Conservation (phyloP, 176 grass and related monocot genomes). For the Eleusine coracana region DNA sequence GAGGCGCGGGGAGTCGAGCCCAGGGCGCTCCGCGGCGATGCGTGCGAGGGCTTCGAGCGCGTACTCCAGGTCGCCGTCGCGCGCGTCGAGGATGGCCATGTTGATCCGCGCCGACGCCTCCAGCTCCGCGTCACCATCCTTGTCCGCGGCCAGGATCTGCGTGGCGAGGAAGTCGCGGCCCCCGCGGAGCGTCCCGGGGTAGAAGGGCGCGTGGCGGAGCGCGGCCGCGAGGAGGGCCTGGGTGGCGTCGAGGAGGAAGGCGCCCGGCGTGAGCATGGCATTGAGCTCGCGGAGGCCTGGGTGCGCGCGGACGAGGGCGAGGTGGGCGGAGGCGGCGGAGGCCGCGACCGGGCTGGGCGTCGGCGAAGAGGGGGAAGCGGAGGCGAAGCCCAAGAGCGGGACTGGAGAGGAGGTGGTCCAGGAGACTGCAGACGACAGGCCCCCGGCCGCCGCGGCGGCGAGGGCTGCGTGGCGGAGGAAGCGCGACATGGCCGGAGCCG, state of each 20-base stretch:
- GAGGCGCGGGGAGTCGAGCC: not conserved
- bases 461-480: conserved; percentile 30
- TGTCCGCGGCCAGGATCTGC: not conserved
- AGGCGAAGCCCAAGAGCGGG: not conserved
- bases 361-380: not conserved
- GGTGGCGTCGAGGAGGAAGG: conserved; percentile 41
- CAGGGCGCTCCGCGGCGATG: not conserved
- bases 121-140: not conserved
- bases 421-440: not conserved
- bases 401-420: not conserved
- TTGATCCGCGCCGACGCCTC: not conserved
- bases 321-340: not conserved
- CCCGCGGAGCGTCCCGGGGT: not conserved
- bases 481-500: conserved; percentile 30
- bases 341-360: not conserved
- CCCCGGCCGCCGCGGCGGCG: conserved; percentile 10
- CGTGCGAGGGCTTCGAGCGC: not conserved
- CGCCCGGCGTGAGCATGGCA: conserved; percentile 1
- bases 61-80: conserved; percentile 23
- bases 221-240: conserved; percentile 23
- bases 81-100: not conserved
- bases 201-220: conserved; percentile 9
- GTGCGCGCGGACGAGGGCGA: conserved; percentile 35
- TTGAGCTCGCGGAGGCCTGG: conserved; percentile 29
- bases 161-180: not conserved